Conservation (phyloP, 2,329 filamentous ascomycete species). For the Penicillium expansum region DNA sequence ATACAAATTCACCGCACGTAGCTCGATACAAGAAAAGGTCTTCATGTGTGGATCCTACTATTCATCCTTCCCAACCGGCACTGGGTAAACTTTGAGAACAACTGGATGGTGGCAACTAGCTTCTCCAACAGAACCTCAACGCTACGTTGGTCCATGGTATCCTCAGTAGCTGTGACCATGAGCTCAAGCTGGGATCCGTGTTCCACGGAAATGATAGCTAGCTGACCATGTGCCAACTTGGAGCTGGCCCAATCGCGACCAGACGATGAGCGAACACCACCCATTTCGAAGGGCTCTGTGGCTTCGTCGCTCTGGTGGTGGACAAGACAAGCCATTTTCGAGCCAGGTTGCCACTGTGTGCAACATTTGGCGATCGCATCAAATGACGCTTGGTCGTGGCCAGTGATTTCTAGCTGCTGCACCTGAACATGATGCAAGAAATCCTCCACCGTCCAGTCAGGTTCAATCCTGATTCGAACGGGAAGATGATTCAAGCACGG, state of each 20-base stretch:
- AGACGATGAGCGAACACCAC: background rate
- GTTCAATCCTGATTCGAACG: conserved; percentile 1
- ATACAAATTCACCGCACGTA: background rate
- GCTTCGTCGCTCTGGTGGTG: background rate
- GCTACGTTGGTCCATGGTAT: background rate
- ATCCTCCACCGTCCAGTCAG: conserved; percentile 4
- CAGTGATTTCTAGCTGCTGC: conserved; percentile 8
- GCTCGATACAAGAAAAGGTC: background rate
- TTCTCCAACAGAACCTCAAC: background rate
- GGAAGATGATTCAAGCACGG: conserved; percentile 11
- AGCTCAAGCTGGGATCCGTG: background rate
- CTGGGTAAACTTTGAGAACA: background rate
- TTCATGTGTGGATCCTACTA: background rate
- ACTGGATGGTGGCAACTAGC: background rate
- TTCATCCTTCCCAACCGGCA: background rate
- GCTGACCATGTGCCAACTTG: background rate
- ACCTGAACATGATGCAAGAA: conserved; percentile 13
- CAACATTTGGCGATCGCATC: background rate
- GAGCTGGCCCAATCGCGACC: background rate
- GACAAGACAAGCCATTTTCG: background rate
- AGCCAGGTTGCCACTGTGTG: background rate
- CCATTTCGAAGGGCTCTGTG: background rate
- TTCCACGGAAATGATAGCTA: background rate
- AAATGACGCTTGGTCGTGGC: conserved; percentile 4
- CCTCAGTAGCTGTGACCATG: background rate